Evolutionary conservation across 495 filamentous ascomycete species (phyloP).

Genomic region (Penicillium coprophilum): DNA sequence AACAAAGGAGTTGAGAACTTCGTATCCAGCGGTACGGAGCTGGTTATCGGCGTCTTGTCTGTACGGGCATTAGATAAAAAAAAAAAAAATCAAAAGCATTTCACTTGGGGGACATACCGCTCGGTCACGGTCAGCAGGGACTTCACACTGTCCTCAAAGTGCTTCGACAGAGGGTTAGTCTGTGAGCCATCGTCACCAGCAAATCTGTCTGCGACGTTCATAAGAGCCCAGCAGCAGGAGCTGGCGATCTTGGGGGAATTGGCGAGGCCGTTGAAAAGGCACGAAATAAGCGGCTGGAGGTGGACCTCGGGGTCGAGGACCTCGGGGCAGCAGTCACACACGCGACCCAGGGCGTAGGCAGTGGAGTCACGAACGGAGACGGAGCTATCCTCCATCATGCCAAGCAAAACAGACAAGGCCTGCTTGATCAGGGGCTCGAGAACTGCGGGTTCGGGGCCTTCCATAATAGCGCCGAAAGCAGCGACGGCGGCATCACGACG

Average conservation of each 20-base stretch:
- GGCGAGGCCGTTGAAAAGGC: constrained; percentile 86
- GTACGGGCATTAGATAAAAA: constrained; percentile 15
- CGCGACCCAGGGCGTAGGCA: constrained; percentile 91
- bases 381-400: constrained; percentile 91
- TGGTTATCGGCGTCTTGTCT: constrained; percentile 80
- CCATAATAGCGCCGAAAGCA: constrained; percentile 99
- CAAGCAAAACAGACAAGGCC: constrained; percentile 82
- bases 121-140: constrained; percentile 84
- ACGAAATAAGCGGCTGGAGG: constrained; percentile 76
- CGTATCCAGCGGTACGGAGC: constrained; percentile 97
- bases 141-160: constrained; percentile 90
- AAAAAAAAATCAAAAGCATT: neutral
- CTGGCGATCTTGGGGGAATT: constrained; percentile 95
- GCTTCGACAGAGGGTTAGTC: constrained; percentile 80
- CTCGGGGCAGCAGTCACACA: constrained; percentile 86
- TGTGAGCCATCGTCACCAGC: constrained; percentile 74
- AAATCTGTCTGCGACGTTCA: constrained; percentile 97
- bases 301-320: constrained; percentile 82
- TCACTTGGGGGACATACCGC: constrained; percentile 44
- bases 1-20: constrained; percentile 92
- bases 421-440: constrained; percentile 93
- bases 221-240: constrained; percentile 98
- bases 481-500: constrained; percentile 91
- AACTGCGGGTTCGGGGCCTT: constrained; percentile 86
- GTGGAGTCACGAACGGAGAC: constrained; percentile 95